Evolutionary conservation across 202 grass and related monocot genomes (phyloP).

Genomic region (Eragrostis tef): DNA sequence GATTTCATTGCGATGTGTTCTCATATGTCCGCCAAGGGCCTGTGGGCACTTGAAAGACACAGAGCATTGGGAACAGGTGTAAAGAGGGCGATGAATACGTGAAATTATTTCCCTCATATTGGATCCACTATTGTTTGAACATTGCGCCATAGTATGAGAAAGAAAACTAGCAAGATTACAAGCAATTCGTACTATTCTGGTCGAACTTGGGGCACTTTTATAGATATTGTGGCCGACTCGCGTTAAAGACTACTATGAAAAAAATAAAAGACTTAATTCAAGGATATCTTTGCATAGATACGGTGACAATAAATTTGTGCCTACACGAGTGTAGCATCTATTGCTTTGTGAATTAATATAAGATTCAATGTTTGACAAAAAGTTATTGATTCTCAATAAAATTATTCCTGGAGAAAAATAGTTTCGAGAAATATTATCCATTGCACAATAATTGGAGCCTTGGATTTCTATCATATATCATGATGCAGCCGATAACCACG

Average conservation of each 20-base stretch:
- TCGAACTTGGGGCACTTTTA: not conserved
- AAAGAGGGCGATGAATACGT: not conserved
- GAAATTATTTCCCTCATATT: no score
- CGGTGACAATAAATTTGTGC: not conserved
- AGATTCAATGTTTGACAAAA: no score
- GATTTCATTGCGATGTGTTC: not conserved
- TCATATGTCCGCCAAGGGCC: slow-evolving; percentile 41
- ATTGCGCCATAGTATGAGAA: not conserved
- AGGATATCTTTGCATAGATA: not conserved
- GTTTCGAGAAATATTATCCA: not conserved
- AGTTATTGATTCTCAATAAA: no score
- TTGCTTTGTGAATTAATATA: not conserved
- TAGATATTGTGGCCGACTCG: not conserved
- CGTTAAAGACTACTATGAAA: not conserved
- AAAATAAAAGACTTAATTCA: slow-evolving; percentile 8
- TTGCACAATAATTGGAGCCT: not conserved
- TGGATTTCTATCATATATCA: no score
- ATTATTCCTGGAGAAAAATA: no score
- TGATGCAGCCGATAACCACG: not conserved
- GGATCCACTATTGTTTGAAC: not conserved
- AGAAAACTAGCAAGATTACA: not conserved
- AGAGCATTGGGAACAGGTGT: not conserved
- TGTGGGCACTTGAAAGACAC: slow-evolving; percentile 34
- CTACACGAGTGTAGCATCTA: not conserved
- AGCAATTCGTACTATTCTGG: not conserved